Base-by-base conservation (phyloP, 495 filamentous ascomycete species). In the Aspergillus hancockii region DNA sequence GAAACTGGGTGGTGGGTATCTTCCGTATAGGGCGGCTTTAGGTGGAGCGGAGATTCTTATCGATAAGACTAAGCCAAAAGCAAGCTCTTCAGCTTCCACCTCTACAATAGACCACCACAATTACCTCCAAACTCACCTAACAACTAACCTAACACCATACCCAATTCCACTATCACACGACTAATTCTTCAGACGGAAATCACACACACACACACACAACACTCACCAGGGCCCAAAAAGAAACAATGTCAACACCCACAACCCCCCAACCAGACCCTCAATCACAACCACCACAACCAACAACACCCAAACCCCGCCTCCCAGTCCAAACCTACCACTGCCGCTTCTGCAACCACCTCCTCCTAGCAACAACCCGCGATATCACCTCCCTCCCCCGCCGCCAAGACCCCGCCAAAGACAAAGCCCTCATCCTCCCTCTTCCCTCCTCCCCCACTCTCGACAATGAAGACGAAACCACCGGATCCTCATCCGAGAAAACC, bases 241-340 rank as follows among this genome's bases (percentile, higher is more conserved):
- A 18, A 21, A 6, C 13, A 36, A 36, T 36, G 23, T 4, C 25
- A 25, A 30, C 1, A 21, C 41, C 18, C 19, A 16, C 30, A 43
- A 55, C 36, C 34, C 31, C 10, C 14, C 46, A 25, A 22, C 23
- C 21, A 34, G n/a, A 46, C 54, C 43, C 58, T 32, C 51, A 55
- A 55, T 10, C 25, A 23, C 28, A 43, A 40, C 38, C 18, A 46
- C 36, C 41, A 57, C 31, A 23, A 53, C 30, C 38, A 36, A 22
- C 10, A 34, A 22, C 49, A 49, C 36, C 22, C 23, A 32, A 52
- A 38, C 19, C 19, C 19, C 22, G 47, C 59, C 67, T 72, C 61
- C 72, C 71, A 66, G 78, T 85, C 63, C 75, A 79, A 66, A 89
- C 87, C 52, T 88, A 89, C 78, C 89, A 92, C 77, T 90, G 88